Base-by-base conservation (phyloP, 2,329 filamentous ascomycete species). In the Colletotrichum chlorophyti region DNA sequence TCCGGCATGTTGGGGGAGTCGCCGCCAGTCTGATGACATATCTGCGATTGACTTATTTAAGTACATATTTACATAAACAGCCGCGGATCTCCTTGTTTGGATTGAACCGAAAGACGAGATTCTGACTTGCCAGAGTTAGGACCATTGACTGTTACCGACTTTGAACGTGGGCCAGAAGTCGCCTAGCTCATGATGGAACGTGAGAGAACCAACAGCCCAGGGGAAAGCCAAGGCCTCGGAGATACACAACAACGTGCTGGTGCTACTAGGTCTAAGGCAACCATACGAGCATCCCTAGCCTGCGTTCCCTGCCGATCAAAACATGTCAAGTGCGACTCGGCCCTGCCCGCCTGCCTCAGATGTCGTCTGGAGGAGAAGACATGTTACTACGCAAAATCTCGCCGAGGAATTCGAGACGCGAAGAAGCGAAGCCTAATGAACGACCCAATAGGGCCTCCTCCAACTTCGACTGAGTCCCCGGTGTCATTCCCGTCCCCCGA, bases 271-370 rank as follows among this genome's bases (percentile, higher is more conserved):
- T 69, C 70, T 26, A 72, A 72, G 48, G 66, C 68, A 12, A 68
- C 65, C 31, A 78, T 83, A 50, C 73, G 74, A 49, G 74, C 74
- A 21, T 76, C 74, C 10, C 64, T 76, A 29, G 74, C 74, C 45
- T 76, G 74, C 42, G 69, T 79, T 70, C 83, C 84, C 64, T 83
- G 79, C 54, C 75, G 74, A 21, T 70, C 72, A 58, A 83, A 77
- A 65, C 82, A 84, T 46, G 84, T 57, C 41, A 63, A 53, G 64
- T 65, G 34, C 62, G 34, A 57, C 37, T 50, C 41, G 14, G 42
- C 74, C 71, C 47, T 72, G 65, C 54, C 74, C 71, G 26, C 76
- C 76, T 67, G 68, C 79, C 27, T 82, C 78, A 62, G 79, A 80
- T 61, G 78, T 74, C 32, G 72, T 69, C 40, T 70, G 17, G 72